Evolutionary conservation across 1,139 yeast species (phyloP).

Genomic region (Candida mesenterica): DNA sequence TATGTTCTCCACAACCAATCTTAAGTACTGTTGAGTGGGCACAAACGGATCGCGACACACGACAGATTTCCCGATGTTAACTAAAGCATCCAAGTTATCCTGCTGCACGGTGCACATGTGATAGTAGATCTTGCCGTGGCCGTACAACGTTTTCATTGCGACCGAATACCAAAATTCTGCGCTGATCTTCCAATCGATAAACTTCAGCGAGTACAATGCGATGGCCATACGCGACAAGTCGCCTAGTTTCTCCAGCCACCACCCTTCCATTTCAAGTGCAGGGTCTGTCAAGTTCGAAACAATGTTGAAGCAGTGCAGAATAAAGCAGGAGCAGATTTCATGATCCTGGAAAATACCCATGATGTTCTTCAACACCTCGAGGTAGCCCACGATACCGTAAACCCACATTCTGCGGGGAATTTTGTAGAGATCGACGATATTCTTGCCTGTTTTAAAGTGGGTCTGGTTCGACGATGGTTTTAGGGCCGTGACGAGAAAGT

Average conservation of each 20-base stretch:
- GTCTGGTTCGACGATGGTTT: conserved; percentile 54
- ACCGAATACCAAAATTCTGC: conserved; percentile 77
- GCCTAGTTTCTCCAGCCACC: conserved; percentile 78
- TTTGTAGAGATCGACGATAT: conserved; percentile 70
- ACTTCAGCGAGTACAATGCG: conserved; percentile 71
- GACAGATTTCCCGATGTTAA: conserved; percentile 74
- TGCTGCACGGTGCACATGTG: conserved; percentile 84
- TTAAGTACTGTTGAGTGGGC: conserved; percentile 73
- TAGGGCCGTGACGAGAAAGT: conserved; percentile 66
- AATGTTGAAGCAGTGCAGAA: conserved; percentile 51
- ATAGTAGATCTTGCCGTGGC: conserved; percentile 77
- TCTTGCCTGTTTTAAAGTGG: conserved; percentile 68
- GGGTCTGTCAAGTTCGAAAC: conserved; percentile 54
- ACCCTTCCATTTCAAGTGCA: conserved; percentile 59
- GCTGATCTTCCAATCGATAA: conserved; percentile 77
- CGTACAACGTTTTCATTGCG: conserved; percentile 68
- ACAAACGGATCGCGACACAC: conserved; percentile 79
- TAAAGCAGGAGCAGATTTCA: conserved; percentile 48
- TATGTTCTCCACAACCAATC: conserved; percentile 74
- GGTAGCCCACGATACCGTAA: conserved; percentile 73
- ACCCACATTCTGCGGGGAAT: conserved; percentile 82
- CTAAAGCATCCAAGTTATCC: conserved; percentile 75
- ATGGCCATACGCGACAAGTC: conserved; percentile 82
- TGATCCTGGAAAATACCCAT: conserved; percentile 55
- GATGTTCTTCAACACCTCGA: conserved; percentile 76